Conservation (phyloP, 208 protist genomes). For the Trypanosomatidae sp. region DNA sequence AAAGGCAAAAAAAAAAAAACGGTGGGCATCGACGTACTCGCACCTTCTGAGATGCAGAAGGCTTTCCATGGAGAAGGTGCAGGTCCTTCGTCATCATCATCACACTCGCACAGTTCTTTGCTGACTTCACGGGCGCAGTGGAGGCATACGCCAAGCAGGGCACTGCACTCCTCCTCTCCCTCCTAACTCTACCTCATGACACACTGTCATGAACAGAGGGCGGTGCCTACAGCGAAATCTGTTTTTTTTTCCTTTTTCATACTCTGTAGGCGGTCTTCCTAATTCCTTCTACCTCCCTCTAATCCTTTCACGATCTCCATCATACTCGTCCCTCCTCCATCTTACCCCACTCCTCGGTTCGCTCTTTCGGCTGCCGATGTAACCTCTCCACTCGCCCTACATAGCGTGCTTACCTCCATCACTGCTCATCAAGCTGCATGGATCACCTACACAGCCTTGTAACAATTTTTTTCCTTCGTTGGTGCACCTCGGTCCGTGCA, state of each 20-base stretch:
- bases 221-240: neutral
- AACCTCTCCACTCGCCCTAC: neutral
- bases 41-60: neutral
- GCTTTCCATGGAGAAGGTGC: neutral
- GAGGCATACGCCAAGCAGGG: too few relatives aligned
- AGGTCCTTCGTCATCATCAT: neutral
- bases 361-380: neutral
- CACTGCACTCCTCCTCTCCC: too few relatives aligned
- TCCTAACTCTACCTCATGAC: too few relatives aligned
- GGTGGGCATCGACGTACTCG: neutral
- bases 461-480: neutral
- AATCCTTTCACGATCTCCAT: neutral
- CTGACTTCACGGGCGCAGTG: too few relatives aligned
- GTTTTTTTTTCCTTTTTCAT: neutral
- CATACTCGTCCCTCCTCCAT: neutral
- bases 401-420: neutral
- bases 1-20: neutral
- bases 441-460: neutral
- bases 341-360: too few relatives aligned
- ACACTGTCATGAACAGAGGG: neutral
- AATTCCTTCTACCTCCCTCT: neutral
- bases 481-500: neutral
- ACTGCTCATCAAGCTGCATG: neutral
- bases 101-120: neutral
- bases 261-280: neutral